Conservation (phyloP, 2,329 filamentous ascomycete species). For the Scytalidium sp. region DNA sequence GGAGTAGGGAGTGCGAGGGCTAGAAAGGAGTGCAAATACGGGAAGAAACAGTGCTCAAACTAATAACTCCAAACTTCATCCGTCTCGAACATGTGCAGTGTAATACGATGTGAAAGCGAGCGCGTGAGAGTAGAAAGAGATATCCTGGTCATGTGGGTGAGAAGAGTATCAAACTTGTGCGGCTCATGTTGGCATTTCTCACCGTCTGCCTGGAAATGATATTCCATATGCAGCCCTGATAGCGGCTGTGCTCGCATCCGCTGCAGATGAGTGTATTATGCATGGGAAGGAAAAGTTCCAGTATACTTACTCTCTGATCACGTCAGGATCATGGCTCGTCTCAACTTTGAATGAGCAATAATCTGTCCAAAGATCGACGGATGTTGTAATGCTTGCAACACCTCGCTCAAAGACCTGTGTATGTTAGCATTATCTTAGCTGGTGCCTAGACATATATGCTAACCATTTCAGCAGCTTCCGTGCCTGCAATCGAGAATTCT, state of each 20-base stretch:
- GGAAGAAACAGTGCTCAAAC: constrained; percentile 51
- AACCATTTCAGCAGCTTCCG: constrained; percentile 96
- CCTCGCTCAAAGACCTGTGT: constrained; percentile 88
- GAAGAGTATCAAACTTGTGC: constrained; percentile 56
- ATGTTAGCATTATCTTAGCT: constrained; percentile 21
- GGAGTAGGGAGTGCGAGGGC: constrained; percentile 25
- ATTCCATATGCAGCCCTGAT: constrained; percentile 18
- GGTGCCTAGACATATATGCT: constrained; percentile 20
- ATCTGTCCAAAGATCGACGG: constrained; percentile 94
- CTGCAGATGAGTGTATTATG: constrained; percentile 48
- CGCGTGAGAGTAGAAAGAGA: constrained; percentile 47
- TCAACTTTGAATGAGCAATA: constrained; percentile 98
- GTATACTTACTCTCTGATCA: constrained; percentile 99
- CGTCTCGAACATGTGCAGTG: constrained; percentile 32
- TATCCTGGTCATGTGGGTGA: constrained; percentile 64
- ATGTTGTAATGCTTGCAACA: constrained; percentile 87
- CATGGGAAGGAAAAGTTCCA: constrained; percentile 61
- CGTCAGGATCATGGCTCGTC: constrained; percentile 88
- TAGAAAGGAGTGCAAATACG: constrained; percentile 60
- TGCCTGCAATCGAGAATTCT: constrained; percentile 94
- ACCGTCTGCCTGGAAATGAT: constrained; percentile 57
- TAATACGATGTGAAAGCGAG: constrained; percentile 38
- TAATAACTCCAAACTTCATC: constrained; percentile 45
- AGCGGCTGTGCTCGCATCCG: constrained; percentile 25
- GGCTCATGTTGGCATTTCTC: constrained; percentile 67